Evolutionary conservation across 2,329 filamentous ascomycete genomes (phyloP).

Genomic region (Colletotrichum tamarilloi): DNA sequence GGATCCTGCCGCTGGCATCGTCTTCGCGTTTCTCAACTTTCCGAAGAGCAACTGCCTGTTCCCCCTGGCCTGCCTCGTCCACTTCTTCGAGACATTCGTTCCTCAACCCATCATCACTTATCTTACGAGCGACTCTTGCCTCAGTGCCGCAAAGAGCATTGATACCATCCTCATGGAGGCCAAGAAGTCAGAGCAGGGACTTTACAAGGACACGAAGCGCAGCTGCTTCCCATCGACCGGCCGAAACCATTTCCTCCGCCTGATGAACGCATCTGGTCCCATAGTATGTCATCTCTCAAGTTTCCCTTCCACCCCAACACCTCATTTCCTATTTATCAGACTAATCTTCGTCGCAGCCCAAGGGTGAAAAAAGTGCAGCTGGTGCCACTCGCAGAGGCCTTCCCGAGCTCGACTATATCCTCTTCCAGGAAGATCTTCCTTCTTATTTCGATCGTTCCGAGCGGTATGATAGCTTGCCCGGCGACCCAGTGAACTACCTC

Average conservation of each 20-base stretch:
- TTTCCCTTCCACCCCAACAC: not conserved
- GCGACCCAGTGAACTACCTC: slow-evolving; percentile 25
- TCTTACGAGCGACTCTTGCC: not conserved
- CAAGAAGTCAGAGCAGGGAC: not conserved
- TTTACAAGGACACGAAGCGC: not conserved
- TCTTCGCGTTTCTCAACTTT: not conserved
- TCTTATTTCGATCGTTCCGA: slow-evolving; percentile 11
- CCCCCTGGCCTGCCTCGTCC: not conserved
- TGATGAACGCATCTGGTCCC: not conserved
- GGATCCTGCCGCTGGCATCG: not conserved
- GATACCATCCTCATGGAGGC: not conserved
- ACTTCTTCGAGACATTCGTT: not conserved
- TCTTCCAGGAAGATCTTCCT: slow-evolving; percentile 25
- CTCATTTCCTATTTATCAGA: not conserved
- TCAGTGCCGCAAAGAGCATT: not conserved
- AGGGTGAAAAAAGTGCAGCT: not conserved
- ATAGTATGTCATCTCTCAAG: not conserved
- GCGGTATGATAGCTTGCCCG: slow-evolving; percentile 19
- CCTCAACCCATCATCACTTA: not conserved
- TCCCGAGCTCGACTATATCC: slow-evolving; percentile 23
- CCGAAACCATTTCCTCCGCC: slow-evolving; percentile 6
- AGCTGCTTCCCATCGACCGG: slow-evolving; percentile 7
- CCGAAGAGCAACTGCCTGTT: not conserved
- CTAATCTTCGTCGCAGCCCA: not conserved
- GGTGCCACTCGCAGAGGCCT: not conserved